A percentile compares a stretch with the other conserved stretches of the same genome.
Conservation (phyloP, 2,329 filamentous ascomycete species). For the Fusarium nurragi region DNA sequence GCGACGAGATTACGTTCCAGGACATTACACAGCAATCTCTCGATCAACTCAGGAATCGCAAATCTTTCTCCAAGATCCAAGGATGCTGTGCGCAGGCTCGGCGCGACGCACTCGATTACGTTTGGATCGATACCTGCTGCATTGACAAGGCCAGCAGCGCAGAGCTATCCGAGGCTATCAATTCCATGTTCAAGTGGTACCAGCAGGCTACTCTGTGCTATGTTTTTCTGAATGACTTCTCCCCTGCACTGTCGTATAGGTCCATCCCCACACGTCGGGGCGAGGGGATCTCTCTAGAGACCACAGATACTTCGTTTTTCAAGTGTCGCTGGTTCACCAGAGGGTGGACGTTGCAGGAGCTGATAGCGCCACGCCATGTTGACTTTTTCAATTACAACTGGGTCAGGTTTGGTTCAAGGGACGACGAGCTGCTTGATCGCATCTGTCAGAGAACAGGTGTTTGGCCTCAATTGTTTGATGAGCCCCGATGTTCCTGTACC, state of each 20-base stretch:
- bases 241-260: not conserved
- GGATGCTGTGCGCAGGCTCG: constrained; percentile 28
- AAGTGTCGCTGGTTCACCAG: constrained; percentile 38
- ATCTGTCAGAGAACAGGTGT: constrained; percentile 33
- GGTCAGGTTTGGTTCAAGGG: constrained; percentile 42
- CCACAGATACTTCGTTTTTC: constrained; percentile 20
- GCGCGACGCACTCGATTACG: constrained; percentile 17
- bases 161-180: constrained; percentile 44
- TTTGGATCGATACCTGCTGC: constrained; percentile 47
- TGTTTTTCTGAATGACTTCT: constrained; percentile 40
- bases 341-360: constrained; percentile 46
- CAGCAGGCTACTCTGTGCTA: constrained; percentile 39
- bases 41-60: not conserved
- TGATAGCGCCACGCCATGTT: constrained; percentile 44
- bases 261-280: not conserved
- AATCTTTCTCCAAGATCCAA: constrained; percentile 36
- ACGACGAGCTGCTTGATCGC: constrained; percentile 22
- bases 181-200: constrained; percentile 47
- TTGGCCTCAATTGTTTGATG: constrained; percentile 32
- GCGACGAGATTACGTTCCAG: constrained; percentile 46
- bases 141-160: constrained; percentile 44
- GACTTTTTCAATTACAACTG: constrained; percentile 45
- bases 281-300: not conserved
- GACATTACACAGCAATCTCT: constrained; percentile 27
- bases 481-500: constrained; percentile 31